Percentiles rank a stretch among this genome's conserved stretches.
phyloP scores from a whole-genome alignment of 2,329 filamentous ascomycete species.

The Cladosporium colombiae region DNA sequence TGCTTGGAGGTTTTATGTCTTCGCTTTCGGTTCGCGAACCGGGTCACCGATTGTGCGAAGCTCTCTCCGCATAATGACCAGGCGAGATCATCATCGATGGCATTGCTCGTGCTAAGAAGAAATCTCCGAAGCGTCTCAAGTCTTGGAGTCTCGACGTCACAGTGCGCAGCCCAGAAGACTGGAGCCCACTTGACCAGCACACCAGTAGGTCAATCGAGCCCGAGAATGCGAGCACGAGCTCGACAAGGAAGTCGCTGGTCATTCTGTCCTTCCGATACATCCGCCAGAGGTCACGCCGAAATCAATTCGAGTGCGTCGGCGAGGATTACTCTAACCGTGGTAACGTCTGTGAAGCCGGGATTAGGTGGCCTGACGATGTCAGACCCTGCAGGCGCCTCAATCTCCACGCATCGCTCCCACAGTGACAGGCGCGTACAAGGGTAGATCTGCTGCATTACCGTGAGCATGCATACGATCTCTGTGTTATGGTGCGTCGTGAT shows the following conservation, averaged over 20 bases:
- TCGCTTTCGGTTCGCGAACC: not conserved
- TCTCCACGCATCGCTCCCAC: not conserved
- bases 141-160: not conserved
- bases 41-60: not conserved
- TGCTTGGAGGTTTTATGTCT: not conserved
- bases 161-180: not conserved
- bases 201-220: constrained; percentile 3
- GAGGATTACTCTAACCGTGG: not conserved
- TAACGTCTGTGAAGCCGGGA: not conserved
- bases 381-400: constrained; percentile 10
- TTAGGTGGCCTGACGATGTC: constrained; percentile 3
- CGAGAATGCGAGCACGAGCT: not conserved
- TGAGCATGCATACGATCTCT: not conserved
- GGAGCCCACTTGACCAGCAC: not conserved
- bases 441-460: not conserved
- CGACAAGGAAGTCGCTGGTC: not conserved
- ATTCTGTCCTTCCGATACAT: not conserved
- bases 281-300: not conserved
- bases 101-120: constrained; percentile 1
- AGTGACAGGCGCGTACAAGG: not conserved
- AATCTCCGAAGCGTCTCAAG: not conserved
- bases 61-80: not conserved
- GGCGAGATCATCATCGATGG: not conserved
- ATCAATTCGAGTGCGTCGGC: not conserved
- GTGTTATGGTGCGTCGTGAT: not conserved